A percentile compares a stretch with the other conserved stretches of the same genome.
Evolutionary conservation across 305 asterid species (phyloP).

Genomic region (Lippia alba): DNA sequence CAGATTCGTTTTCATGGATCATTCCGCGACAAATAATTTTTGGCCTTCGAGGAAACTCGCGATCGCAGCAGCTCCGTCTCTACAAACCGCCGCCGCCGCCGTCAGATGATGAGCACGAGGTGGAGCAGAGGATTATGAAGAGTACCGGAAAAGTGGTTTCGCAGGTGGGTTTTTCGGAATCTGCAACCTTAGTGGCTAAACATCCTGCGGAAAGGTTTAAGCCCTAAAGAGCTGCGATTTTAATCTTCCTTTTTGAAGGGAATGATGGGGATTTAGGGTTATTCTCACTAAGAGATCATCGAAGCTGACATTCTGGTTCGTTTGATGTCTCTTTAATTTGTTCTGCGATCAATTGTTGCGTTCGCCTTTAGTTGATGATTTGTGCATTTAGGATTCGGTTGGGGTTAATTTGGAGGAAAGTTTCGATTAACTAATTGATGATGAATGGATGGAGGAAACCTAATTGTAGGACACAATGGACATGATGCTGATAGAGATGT

Average conservation of each 20-base stretch:
- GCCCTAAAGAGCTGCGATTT: constrained; percentile 90
- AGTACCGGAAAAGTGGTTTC: constrained; percentile 73
- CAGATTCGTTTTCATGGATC: constrained; percentile 33
- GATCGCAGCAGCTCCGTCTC: constrained; percentile 66
- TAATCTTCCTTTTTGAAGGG: constrained; percentile 87
- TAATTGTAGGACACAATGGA: too few relatives aligned
- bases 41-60: constrained; percentile 47
- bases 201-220: constrained; percentile 53
- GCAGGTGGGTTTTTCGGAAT: constrained; percentile 80
- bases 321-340: constrained; percentile 9
- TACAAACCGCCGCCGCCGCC: constrained; percentile 58
- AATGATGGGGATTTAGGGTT: constrained; percentile 73
- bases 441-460: too few relatives aligned
- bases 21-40: constrained; percentile 33
- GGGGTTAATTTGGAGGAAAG: constrained; percentile 9
- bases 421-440: neutral
- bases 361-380: neutral
- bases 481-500: neutral
- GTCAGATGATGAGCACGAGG: constrained; percentile 42
- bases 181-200: constrained; percentile 56
- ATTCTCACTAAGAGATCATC: constrained; percentile 90
- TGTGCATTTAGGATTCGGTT: constrained; percentile 33
- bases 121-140: constrained; percentile 58
- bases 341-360: neutral
- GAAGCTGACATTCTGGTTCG: constrained; percentile 86